Evolutionary conservation across 345 rosid species (phyloP).

Genomic region (Gossypium stocksii): DNA sequence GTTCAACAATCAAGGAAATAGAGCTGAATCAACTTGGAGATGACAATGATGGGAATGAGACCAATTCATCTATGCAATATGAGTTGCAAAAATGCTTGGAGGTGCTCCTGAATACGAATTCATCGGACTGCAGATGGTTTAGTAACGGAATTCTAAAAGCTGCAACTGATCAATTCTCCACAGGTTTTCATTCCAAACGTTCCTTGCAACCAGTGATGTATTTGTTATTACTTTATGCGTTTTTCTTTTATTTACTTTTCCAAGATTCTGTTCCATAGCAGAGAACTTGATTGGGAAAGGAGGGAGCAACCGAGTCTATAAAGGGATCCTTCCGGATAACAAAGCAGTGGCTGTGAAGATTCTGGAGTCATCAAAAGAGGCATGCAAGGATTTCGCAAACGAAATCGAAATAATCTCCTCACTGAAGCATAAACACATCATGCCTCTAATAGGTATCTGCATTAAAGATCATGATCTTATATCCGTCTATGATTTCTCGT

Average conservation of each 20-base stretch:
- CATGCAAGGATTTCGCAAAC: slow-evolving; percentile 57
- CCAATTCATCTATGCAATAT: slow-evolving; percentile 16
- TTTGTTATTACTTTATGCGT: not conserved
- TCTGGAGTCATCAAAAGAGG: slow-evolving; percentile 54
- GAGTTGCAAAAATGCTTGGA: slow-evolving; percentile 31
- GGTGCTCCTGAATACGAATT: slow-evolving; percentile 35
- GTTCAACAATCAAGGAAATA: slow-evolving; percentile 19
- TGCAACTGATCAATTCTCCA: slow-evolving; percentile 64
- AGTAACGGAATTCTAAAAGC: slow-evolving; percentile 47
- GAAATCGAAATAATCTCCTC: slow-evolving; percentile 78
- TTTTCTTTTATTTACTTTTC: slow-evolving; percentile 9
- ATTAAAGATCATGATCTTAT: slow-evolving; percentile 45
- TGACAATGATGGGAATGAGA: slow-evolving; percentile 18
- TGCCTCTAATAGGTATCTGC: slow-evolving; percentile 65
- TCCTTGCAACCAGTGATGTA: not conserved
- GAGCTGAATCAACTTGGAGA: slow-evolving; percentile 16
- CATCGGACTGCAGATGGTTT: slow-evolving; percentile 49
- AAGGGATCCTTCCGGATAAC: slow-evolving; percentile 69
- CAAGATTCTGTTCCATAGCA: slow-evolving; percentile 24
- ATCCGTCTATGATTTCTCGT: slow-evolving; percentile 65
- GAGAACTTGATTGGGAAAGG: slow-evolving; percentile 80
- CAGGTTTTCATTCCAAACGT: slow-evolving; percentile 42
- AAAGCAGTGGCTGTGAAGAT: slow-evolving; percentile 68
- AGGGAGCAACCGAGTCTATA: slow-evolving; percentile 72
- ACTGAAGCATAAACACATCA: slow-evolving; percentile 52